Evolutionary conservation across 1,284 basidiomycete genomes (phyloP), one percentile per base, ranked within the genome.

Genomic region (Taiwanofungus camphoratus): DNA sequence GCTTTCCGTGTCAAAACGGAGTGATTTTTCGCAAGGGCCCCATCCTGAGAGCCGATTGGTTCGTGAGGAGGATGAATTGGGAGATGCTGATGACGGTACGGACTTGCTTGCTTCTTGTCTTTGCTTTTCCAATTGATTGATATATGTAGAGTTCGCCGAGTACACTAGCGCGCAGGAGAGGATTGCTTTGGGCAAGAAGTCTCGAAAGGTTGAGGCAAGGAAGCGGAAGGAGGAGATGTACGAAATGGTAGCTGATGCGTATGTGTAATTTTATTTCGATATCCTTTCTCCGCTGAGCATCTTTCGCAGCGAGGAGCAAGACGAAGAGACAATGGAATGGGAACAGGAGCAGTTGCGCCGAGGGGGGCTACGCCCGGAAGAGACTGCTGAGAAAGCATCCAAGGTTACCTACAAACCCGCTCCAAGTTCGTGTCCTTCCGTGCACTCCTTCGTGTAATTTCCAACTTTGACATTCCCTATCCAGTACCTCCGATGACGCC

Each of bases 301-400:
- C 27, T 48, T 46, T 34, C 41, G 8, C 50, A 91, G 87, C 3
- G 87, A 83, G 52, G 88, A 87, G 48, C 79, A 87, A 47, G 91
- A 92, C 42, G 93, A 96, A 58, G 93, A 97, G 64, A 82, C 83
- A 1, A 68, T 75, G 16, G 87, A 92, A 65, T 97, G 93, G 94
- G 92, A 96, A 59, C 75, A 79, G 52, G 89, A 88, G 41, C 92
- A 96, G 60, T 71, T 90, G 11, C 77, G 84, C 22, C 72, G 92
- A 49, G 89, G 87, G 5, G 90, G 82, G 15, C 53, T 69, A 3
- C 74, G 72, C 43, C 52, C 57, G 18, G 55, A 59, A 20, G 59
- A 63, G 13, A 54, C 65, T 16, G 52, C 56, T 4, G 66, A 68
- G 13, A 52, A 52, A 18, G 53, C 53, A 3, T 42, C 50, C 22